phyloP scores from a whole-genome alignment of 2,329 filamentous ascomycete species.

The Thielaviopsis populi region DNA sequence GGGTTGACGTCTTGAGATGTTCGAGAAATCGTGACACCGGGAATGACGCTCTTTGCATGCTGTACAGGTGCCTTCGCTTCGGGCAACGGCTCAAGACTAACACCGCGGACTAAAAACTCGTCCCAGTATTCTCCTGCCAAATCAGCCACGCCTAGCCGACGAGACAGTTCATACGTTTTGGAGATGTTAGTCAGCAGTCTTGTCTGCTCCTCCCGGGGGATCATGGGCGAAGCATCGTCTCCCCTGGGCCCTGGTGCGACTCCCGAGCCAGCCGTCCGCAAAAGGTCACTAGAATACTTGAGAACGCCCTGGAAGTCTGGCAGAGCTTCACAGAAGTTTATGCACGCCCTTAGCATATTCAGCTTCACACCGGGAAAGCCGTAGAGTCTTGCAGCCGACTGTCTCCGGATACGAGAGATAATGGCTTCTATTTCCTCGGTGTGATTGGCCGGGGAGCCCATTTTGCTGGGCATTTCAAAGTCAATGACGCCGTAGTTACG shows the following conservation, averaged over 20 bases:
- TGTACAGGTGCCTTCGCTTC: conserved; percentile 47
- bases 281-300: conserved; percentile 66
- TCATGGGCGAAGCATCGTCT: conserved; percentile 53
- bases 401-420: conserved; percentile 43
- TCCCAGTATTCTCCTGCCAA: conserved; percentile 88
- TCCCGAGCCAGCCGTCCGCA: conserved; percentile 68
- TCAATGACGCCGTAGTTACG: conserved; percentile 49
- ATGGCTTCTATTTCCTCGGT: conserved; percentile 33
- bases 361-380: conserved; percentile 71
- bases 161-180: conserved; percentile 64
- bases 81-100: conserved; percentile 52
- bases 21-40: conserved; percentile 34
- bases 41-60: conserved; percentile 43
- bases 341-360: conserved; percentile 75
- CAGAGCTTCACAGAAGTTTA: conserved; percentile 84
- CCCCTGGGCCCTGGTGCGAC: conserved; percentile 56
- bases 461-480: conserved; percentile 26
- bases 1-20: conserved; percentile 56
- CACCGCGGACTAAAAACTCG: conserved; percentile 71
- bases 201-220: conserved; percentile 70
- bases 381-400: conserved; percentile 47
- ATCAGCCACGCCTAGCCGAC: conserved; percentile 54
- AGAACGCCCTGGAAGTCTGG: conserved; percentile 87
- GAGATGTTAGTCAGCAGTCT: conserved; percentile 73
- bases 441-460: conserved; percentile 20